These are phyloP conservation scores for Penicillium manginii DNA, from an alignment of 495 filamentous ascomycete genomes.

Conservation along the genomic window DNA sequence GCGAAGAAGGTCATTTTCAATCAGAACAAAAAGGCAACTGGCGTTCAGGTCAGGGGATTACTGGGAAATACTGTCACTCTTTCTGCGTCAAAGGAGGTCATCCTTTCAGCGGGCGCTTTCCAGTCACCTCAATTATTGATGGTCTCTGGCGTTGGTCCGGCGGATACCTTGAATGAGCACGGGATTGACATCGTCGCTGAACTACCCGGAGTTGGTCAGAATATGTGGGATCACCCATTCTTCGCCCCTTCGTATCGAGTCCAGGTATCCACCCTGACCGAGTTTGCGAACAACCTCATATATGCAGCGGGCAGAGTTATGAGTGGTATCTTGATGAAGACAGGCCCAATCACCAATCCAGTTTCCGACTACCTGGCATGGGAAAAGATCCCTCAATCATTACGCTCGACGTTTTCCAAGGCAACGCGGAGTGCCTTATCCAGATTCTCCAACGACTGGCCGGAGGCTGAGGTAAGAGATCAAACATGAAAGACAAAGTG, in stretches of 20 bases:
- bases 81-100: slow-evolving; percentile 18
- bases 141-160: slow-evolving; percentile 20
- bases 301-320: slow-evolving; percentile 18
- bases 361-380: slow-evolving; percentile 47
- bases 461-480: slow-evolving; percentile 54
- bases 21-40: slow-evolving; percentile 22
- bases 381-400: slow-evolving; percentile 51
- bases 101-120: slow-evolving; percentile 22
- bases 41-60: slow-evolving; percentile 22
- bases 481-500: not conserved
- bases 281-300: slow-evolving; percentile 15
- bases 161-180: slow-evolving; percentile 3
- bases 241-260: slow-evolving; percentile 22
- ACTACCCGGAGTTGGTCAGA: slow-evolving; percentile 21
- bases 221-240: slow-evolving; percentile 25
- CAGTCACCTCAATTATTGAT: slow-evolving; percentile 23
- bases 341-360: slow-evolving; percentile 41
- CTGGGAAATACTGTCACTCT: slow-evolving; percentile 21
- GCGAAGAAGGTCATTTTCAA: slow-evolving; percentile 33
- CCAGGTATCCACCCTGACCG: slow-evolving; percentile 27
- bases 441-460: slow-evolving; percentile 57
- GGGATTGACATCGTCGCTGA: slow-evolving; percentile 12
- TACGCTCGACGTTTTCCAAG: slow-evolving; percentile 29
- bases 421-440: slow-evolving; percentile 30
- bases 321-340: slow-evolving; percentile 9